phyloP scores from a whole-genome alignment of 2,329 filamentous ascomycete genomes.

The Neoscytalidium dimidiatum region DNA sequence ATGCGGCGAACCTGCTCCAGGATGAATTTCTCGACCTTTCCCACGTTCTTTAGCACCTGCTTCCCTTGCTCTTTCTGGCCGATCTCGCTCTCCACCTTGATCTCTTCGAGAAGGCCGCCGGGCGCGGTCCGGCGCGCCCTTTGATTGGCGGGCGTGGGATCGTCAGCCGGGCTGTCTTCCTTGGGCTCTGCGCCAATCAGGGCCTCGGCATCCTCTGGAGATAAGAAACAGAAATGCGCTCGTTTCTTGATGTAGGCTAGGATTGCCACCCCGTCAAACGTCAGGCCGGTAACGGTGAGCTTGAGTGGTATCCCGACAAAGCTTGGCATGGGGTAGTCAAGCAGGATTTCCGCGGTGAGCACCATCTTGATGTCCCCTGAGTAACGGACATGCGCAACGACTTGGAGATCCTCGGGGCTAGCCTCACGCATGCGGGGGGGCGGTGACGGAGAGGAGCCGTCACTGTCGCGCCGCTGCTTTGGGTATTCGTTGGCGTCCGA shows the following conservation, averaged over 20 bases:
- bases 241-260: conserved; percentile 86
- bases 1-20: conserved; percentile 94
- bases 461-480: neutral
- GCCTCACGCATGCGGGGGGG: conserved; percentile 67
- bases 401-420: conserved; percentile 83
- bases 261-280: conserved; percentile 93
- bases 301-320: conserved; percentile 95
- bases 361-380: conserved; percentile 83
- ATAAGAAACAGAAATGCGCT: conserved; percentile 92
- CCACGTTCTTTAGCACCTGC: conserved; percentile 96
- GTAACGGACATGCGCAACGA: conserved; percentile 89
- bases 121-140: conserved; percentile 47
- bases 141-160: conserved; percentile 23
- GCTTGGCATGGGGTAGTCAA: conserved; percentile 98
- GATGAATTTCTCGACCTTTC: conserved; percentile 97
- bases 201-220: conserved; percentile 84
- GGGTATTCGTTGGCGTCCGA: conserved; percentile 23
- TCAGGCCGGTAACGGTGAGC: conserved; percentile 90
- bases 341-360: conserved; percentile 88
- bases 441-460: conserved; percentile 37
- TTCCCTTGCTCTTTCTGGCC: conserved; percentile 88
- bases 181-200: conserved; percentile 48
- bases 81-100: conserved; percentile 96
- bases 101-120: conserved; percentile 84
- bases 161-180: conserved; percentile 25